Evolutionary conservation across 2,329 filamentous ascomycete genomes (phyloP).

Genomic region (Fusarium sp.): DNA sequence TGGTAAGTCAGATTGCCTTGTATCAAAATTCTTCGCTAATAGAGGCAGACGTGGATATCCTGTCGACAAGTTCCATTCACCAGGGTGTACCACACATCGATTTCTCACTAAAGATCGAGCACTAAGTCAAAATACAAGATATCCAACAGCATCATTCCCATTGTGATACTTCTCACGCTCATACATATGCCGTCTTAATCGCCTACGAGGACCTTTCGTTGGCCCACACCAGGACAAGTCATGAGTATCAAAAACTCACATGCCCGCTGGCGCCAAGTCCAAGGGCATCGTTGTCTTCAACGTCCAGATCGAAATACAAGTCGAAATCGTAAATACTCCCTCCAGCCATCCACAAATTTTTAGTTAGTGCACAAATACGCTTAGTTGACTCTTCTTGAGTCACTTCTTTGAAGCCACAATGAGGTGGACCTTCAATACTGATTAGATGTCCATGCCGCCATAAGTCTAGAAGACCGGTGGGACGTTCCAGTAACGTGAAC

Average conservation of each 20-base stretch:
- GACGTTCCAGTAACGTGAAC: constrained; percentile 43
- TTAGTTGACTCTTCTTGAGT: too few species aligned
- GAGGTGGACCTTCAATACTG: neutral
- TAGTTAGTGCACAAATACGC: too few species aligned
- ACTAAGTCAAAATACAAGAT: constrained; percentile 42
- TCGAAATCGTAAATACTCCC: too few species aligned
- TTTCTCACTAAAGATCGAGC: constrained; percentile 90
- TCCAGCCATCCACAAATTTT: too few species aligned
- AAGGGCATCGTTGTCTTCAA: too few species aligned
- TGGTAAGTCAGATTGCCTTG: constrained; percentile 59
- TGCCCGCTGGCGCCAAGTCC: too few species aligned
- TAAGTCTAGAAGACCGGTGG: neutral
- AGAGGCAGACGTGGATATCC: constrained; percentile 89
- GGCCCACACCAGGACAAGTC: neutral
- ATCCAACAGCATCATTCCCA: neutral
- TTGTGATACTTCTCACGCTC: neutral
- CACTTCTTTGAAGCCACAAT: neutral
- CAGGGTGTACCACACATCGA: constrained; percentile 95
- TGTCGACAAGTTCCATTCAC: constrained; percentile 96
- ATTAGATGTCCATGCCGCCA: neutral
- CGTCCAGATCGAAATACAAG: too few species aligned
- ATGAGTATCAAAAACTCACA: neutral
- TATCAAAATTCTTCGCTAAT: constrained; percentile 3
- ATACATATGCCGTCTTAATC: neutral
- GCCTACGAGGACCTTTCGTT: neutral